Conservation (phyloP, 73 alveolate genomes). For the Paramecium caudatum region DNA sequence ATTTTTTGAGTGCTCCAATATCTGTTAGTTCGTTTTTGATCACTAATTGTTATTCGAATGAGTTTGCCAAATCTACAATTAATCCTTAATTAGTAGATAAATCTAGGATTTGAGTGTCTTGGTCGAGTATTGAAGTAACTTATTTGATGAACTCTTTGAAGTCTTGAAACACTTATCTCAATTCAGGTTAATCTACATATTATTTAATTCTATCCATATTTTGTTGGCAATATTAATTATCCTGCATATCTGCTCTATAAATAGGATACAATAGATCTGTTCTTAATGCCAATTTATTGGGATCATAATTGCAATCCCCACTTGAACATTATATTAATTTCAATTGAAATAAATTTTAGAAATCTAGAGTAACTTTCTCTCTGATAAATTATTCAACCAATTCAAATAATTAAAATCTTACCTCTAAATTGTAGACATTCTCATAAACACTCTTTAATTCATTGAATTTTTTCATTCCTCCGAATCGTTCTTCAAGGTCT, state of each 20-base stretch:
- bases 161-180: background rate
- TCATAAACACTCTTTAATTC: constrained; percentile 3
- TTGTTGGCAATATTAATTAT: background rate
- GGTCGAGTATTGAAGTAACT: background rate
- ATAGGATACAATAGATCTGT: constrained; percentile 17
- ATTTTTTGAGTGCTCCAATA: background rate
- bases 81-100: background rate
- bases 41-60: background rate
- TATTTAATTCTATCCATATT: constrained; percentile 13
- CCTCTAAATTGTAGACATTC: background rate
- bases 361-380: background rate
- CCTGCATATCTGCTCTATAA: background rate
- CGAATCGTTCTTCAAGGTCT: background rate
- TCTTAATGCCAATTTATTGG: background rate
- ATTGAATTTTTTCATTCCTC: background rate
- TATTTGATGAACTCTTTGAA: background rate
- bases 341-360: background rate
- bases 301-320: background rate
- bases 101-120: background rate
- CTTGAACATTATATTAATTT: background rate
- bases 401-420: constrained; percentile 19
- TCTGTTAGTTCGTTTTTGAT: background rate
- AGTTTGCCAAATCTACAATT: background rate
- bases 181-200: background rate
- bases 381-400: background rate